phyloP scores from a whole-genome alignment of 345 rosid species.

The Clarkia xantiana region DNA sequence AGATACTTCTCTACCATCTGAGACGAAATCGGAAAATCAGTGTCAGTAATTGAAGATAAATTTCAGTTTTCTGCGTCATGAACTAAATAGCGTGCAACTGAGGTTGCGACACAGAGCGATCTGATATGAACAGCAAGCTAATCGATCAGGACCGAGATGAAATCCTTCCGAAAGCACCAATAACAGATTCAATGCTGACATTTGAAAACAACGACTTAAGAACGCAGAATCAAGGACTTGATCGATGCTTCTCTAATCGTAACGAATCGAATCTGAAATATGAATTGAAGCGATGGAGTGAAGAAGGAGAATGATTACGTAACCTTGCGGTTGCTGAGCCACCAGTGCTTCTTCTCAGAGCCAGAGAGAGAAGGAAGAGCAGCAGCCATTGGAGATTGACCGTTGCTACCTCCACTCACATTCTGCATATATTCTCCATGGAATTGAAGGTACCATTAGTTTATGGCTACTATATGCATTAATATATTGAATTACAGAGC shows the following conservation, averaged over 20 bases:
- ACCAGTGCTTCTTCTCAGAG: conserved; percentile 49
- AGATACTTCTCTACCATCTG: conserved; percentile 70
- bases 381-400: conserved; percentile 22
- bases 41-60: not conserved
- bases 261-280: not conserved
- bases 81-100: not conserved
- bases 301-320: not conserved
- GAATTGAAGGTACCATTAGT: not conserved
- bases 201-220: too few relatives aligned
- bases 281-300: not conserved
- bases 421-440: not conserved
- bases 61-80: not conserved
- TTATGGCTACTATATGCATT: conserved; percentile 5
- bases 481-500: too few relatives aligned
- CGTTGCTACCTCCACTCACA: conserved; percentile 2
- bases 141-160: too few relatives aligned
- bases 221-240: too few relatives aligned
- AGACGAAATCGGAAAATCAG: not conserved
- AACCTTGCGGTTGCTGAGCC: conserved; percentile 89
- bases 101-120: too few relatives aligned
- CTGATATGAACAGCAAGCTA: too few relatives aligned
- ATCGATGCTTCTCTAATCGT: too few relatives aligned
- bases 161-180: too few relatives aligned
- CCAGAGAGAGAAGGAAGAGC: conserved; percentile 19
- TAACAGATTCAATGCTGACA: too few relatives aligned